Base-by-base conservation (phyloP, 352 stramenopile genomes). In the Phytophthora syringae region DNA sequence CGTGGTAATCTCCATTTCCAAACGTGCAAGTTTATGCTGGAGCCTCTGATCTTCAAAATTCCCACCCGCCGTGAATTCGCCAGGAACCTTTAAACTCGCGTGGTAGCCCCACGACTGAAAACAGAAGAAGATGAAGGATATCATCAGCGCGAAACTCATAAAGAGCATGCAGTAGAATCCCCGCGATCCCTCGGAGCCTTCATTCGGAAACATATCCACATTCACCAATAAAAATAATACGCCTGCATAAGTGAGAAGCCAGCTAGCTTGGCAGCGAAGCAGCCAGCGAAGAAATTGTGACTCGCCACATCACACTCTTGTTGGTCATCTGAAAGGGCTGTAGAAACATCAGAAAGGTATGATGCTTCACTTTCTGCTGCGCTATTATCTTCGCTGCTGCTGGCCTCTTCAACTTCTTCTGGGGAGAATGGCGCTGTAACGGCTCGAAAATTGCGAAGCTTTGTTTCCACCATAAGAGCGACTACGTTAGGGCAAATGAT, bases 141-240 rank as follows among this genome's bases (percentile, higher is more conserved):
- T 60, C 32, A 88, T 55, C 7, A 88, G 52, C 6, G 70, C 27
- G 9, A 82, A 45, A 3, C 75, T 84, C 34, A 81, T 73, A n/a
- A 74, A 37, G 9, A 83, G 53, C 60, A 82, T 72, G 25, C 62
- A 77, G 25, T 73, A 43, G 53, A 79, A 74, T 10, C 70, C 64
- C 36, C 49, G 48, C 16, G 71, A 55, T 30, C 32, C 50, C 7
- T 32, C 22, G 0, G 58, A 45, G 10, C 47, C 44, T 6, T 32
- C 22, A 21, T 59, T 42, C 7, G 44, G 30, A 34, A 64, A 53
- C 12, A 42, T 47, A 12, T 72, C 53, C n/a, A 86, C 34, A 39
- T 86, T 49, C 3, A 85, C 76, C 5, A 78, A 30, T 25, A 84
- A 57, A 90, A 88, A 53, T 84, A 92, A 51, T 79, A 86, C 1